Evolutionary conservation across 1,284 basidiomycete species (phyloP), one percentile per base, ranked within the genome.

Genomic region (Kalmanozyma brasiliensis): DNA sequence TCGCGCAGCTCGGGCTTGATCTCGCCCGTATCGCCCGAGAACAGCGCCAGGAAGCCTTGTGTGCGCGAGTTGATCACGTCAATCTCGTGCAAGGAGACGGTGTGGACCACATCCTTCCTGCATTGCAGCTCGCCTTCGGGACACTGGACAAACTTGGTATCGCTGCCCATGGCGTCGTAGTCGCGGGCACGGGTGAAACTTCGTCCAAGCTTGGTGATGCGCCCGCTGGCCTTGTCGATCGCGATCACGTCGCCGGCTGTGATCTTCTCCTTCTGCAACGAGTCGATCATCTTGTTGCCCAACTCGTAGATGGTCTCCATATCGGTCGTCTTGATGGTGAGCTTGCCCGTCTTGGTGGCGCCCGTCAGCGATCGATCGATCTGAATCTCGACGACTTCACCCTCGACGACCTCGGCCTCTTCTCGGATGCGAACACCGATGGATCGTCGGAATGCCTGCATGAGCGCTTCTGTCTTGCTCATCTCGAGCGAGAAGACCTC

Each of bases 221-320:
- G 93, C n/a, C 95, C 96, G 26, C 93, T 84, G 1, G 93, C 92
- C 83, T 98, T 98, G 86, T 98, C 95, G 76, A 98, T 97, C 42
- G 91, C 88, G 68, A 98, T 90, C 13, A 98, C 91, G 79, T 98
- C 95, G 26, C 96, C 95, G 0, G 95, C 95, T 3, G 94, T 87
- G 14, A 98, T 91, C 82, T 98, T 98, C 85, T 98, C 94, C 83
- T 95, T 96, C 46, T 93, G 91, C 36, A 98, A 84, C 8, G 94
- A 90, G 78, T 98, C 95, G 63, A 98, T 98, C 96, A 98, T 98
- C 86, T 98, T 98, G 58, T 90, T 94, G 9, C 96, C 96, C 17
- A 98, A 87, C 84, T 98, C 96, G 82, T 98, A 98, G 37, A 98
- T 92, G 14, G 95, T 98, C 85, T 98, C 95, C 95, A 98, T 98